These are phyloP conservation scores for Parachaetomium inaequale DNA, from an alignment of 495 filamentous ascomycete genomes.

Conservation along the genomic window DNA sequence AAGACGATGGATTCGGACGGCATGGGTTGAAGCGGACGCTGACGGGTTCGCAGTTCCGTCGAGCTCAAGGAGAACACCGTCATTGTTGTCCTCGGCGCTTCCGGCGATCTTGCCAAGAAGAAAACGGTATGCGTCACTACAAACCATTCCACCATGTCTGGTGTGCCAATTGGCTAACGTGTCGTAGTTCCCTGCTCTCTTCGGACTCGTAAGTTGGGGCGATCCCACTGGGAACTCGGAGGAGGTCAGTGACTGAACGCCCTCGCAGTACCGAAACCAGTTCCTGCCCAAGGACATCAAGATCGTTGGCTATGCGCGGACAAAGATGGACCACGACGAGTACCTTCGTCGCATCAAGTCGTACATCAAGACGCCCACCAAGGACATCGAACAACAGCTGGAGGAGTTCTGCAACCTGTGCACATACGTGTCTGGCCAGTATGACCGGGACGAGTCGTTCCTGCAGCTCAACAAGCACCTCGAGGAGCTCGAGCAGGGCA, in stretches of 20 bases:
- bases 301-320: constrained; percentile 98
- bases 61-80: constrained; percentile 98
- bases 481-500: constrained; percentile 77
- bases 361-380: constrained; percentile 97
- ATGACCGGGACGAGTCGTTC: constrained; percentile 96
- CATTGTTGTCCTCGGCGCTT: constrained; percentile 95
- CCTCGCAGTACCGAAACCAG: constrained; percentile 83
- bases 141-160: constrained; percentile 15
- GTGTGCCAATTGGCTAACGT: constrained; percentile 32
- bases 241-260: constrained; percentile 27
- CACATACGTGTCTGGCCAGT: constrained; percentile 93
- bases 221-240: constrained; percentile 2
- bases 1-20: background rate
- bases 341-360: constrained; percentile 91
- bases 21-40: background rate
- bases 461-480: constrained; percentile 82
- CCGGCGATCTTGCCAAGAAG: constrained; percentile 98
- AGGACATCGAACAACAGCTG: constrained; percentile 94
- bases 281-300: constrained; percentile 97
- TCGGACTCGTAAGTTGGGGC: constrained; percentile 77
- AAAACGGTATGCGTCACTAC: constrained; percentile 72
- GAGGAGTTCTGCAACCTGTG: constrained; percentile 83
- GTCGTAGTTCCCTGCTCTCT: constrained; percentile 89
- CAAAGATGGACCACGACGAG: constrained; percentile 98
- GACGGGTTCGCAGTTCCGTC: constrained; percentile 42